Percentiles rank a stretch among this genome's conserved stretches.
These are phyloP conservation scores for Claviceps lovelessii DNA, from an alignment of 2,329 filamentous ascomycete genomes.

Conservation along the genomic window DNA sequence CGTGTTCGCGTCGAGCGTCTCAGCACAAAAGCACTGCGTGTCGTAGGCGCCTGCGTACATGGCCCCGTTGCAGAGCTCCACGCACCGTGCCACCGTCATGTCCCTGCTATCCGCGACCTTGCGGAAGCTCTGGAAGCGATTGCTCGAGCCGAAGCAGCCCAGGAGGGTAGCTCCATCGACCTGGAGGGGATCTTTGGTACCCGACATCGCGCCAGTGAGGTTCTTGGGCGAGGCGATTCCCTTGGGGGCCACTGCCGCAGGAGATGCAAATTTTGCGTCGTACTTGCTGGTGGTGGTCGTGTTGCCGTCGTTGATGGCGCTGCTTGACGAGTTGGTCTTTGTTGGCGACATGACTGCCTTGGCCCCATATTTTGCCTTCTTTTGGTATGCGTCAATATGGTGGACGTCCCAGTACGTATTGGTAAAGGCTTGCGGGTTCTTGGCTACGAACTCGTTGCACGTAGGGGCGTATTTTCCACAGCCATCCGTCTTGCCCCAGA, in stretches of 20 bases:
- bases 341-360: too few species aligned
- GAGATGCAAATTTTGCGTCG: neutral
- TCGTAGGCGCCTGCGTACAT: constrained; percentile 27
- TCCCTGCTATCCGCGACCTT: constrained; percentile 13
- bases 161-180: constrained; percentile 21
- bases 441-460: constrained; percentile 32
- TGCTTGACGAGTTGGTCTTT: constrained; percentile 1
- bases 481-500: constrained; percentile 26
- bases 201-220: constrained; percentile 3
- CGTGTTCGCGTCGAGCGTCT: constrained; percentile 25
- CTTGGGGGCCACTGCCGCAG: neutral
- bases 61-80: constrained; percentile 20
- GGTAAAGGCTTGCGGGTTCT: constrained; percentile 28
- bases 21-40: constrained; percentile 32
- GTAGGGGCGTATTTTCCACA: constrained; percentile 28
- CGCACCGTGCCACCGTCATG: constrained; percentile 28
- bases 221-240: constrained; percentile 1
- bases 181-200: constrained; percentile 17
- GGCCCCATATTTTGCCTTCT: neutral
- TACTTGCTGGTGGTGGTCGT: neutral
- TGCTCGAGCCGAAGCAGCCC: constrained; percentile 28
- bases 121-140: constrained; percentile 22
- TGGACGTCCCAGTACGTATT: constrained; percentile 39
- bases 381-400: constrained; percentile 34
- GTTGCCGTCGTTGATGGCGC: constrained; percentile 12